phyloP scores from a whole-genome alignment of 2,329 filamentous ascomycete species.

The Aspergillus pseudoviridinutans region DNA sequence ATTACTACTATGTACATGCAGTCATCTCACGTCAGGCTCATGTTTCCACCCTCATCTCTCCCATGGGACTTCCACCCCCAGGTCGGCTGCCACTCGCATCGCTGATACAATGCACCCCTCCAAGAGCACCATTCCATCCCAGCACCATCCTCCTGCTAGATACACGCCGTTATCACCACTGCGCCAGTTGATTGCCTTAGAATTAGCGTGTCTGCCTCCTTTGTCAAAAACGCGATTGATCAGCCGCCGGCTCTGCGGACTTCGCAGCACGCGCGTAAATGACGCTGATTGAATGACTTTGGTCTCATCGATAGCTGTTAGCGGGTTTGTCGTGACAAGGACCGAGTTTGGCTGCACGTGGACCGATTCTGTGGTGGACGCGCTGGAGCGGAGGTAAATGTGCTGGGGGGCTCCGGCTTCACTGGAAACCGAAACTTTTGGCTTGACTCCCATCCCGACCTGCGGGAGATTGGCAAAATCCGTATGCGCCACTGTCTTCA shows the following conservation, averaged over 20 bases:
- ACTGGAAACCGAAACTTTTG: not conserved
- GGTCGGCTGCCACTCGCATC: slow-evolving; percentile 51
- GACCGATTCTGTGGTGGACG: slow-evolving; percentile 47
- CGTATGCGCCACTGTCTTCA: slow-evolving; percentile 48
- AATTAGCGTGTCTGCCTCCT: not conserved
- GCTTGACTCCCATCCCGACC: slow-evolving; percentile 5
- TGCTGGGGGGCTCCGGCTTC: slow-evolving; percentile 24
- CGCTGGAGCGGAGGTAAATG: slow-evolving; percentile 28
- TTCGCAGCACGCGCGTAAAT: slow-evolving; percentile 54
- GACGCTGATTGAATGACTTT: slow-evolving; percentile 43
- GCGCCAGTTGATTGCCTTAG: slow-evolving; percentile 29
- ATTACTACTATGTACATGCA: not conserved
- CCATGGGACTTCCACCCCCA: slow-evolving; percentile 47
- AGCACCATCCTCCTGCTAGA: slow-evolving; percentile 59
- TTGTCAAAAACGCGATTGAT: slow-evolving; percentile 46
- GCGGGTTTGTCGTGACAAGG: slow-evolving; percentile 52
- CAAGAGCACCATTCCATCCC: slow-evolving; percentile 61
- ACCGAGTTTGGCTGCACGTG: slow-evolving; percentile 51
- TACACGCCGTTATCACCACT: slow-evolving; percentile 55
- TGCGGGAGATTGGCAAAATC: slow-evolving; percentile 22
- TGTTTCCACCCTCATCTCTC: not conserved
- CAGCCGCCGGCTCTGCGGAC: slow-evolving; percentile 44
- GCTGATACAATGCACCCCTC: slow-evolving; percentile 60
- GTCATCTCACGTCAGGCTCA: too few species aligned
- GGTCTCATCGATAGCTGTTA: slow-evolving; percentile 36